Evolutionary conservation across 768 basidiomycete species (phyloP).

Genomic region (Flagelloscypha sp.): DNA sequence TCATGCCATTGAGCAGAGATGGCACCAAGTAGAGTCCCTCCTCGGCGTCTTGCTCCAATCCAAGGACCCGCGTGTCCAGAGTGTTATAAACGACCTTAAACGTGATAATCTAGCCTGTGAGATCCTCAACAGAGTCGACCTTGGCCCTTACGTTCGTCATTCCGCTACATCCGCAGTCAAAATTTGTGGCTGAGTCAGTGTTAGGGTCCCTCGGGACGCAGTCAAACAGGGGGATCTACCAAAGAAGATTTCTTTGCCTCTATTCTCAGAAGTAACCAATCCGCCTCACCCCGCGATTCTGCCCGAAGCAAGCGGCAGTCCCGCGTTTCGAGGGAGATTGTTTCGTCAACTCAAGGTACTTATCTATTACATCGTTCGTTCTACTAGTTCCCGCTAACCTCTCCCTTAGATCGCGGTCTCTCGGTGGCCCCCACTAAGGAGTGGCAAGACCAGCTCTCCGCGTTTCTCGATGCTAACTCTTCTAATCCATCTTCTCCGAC

Average conservation of each 20-base stretch:
- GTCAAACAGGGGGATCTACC: conserved; percentile 52
- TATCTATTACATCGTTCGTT: conserved; percentile 4
- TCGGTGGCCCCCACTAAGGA: conserved; percentile 61
- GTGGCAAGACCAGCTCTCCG: conserved; percentile 64
- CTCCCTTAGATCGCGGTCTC: conserved; percentile 43
- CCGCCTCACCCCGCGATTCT: conserved; percentile 38
- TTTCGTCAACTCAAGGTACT: conserved; percentile 60
- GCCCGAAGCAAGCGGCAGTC: conserved; percentile 65
- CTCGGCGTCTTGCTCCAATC: conserved; percentile 75
- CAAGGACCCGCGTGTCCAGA: conserved; percentile 54
- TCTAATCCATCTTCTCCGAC: conserved; percentile 6
- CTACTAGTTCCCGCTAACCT: conserved; percentile 4
- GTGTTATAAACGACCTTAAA: conserved; percentile 52
- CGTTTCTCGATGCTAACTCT: conserved; percentile 10
- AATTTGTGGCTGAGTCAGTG: conserved; percentile 2
- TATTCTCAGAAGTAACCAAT: conserved; percentile 52
- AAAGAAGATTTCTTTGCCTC: conserved; percentile 78
- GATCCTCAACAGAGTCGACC: conserved; percentile 68
- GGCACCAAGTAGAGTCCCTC: conserved; percentile 90
- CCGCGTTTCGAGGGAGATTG: conserved; percentile 69
- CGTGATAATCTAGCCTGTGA: conserved; percentile 72
- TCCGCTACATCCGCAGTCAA: conserved; percentile 2
- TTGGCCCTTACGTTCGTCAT: conserved; percentile 64
- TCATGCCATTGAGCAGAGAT: conserved; percentile 83
- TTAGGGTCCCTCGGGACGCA: conserved; percentile 65